Evolutionary conservation across 768 basidiomycete genomes (phyloP).

Genomic region (Pisolithus orientalis): DNA sequence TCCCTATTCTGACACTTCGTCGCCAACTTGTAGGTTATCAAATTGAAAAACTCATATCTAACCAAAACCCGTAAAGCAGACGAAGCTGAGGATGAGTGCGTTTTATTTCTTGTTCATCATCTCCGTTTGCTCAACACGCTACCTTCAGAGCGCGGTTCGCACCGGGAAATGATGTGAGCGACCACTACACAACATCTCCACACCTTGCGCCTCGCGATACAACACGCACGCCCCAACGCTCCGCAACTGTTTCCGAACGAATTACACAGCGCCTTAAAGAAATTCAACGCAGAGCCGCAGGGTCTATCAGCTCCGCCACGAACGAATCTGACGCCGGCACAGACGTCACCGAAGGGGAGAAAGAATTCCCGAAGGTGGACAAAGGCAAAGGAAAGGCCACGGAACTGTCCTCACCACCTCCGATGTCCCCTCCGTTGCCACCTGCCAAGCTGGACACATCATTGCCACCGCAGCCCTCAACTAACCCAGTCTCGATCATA

Average conservation of each 20-base stretch:
- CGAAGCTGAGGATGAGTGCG: constrained; percentile 92
- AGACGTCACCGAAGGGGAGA: constrained; percentile 28
- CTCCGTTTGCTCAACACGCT: constrained; percentile 5
- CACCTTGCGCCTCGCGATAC: constrained; percentile 51
- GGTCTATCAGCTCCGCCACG: constrained; percentile 23
- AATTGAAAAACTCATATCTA: constrained; percentile 73
- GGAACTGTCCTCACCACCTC: constrained; percentile 50
- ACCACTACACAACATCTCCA: constrained; percentile 82
- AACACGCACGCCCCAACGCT: constrained; percentile 44
- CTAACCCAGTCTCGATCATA: constrained; percentile 50
- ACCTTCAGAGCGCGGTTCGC: constrained; percentile 75
- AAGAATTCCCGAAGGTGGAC: constrained; percentile 53
- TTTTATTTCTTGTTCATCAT: constrained; percentile 6
- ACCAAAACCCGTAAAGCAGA: constrained; percentile 79
- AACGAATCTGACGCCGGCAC: constrained; percentile 12
- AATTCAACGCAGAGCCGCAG: constrained; percentile 53
- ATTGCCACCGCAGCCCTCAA: constrained; percentile 30
- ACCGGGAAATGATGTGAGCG: constrained; percentile 54
- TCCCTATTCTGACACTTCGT: neutral
- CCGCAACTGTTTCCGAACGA: constrained; percentile 80
- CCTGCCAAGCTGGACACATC: constrained; percentile 35
- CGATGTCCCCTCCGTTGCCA: constrained; percentile 56
- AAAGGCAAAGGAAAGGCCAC: constrained; percentile 75
- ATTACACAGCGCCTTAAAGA: constrained; percentile 79
- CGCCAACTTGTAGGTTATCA: constrained; percentile 35